Percentiles rank a stretch among this genome's conserved stretches.
These are phyloP conservation scores for Digitaria exilis DNA, from an alignment of 202 grass and related monocot species.

Conservation along the genomic window DNA sequence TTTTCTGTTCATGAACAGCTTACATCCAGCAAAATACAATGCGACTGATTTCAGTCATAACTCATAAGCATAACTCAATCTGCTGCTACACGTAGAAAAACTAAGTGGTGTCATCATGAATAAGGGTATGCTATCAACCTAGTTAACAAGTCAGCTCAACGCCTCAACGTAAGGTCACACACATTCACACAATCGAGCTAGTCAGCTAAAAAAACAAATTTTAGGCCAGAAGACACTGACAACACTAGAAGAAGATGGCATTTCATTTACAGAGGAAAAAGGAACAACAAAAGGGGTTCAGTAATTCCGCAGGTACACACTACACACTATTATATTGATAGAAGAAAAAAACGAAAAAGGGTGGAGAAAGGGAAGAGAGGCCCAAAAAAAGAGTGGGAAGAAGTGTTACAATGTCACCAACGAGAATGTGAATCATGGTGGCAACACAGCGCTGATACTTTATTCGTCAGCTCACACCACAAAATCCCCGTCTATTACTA, in stretches of 20 bases:
- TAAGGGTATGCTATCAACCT: not conserved
- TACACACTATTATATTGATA: not conserved
- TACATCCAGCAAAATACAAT: not conserved
- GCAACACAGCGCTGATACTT: not conserved
- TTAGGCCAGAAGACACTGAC: not conserved
- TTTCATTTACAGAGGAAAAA: slow-evolving; percentile 39
- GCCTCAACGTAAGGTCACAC: slow-evolving; percentile 11
- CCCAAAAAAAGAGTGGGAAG: not conserved
- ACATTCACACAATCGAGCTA: not conserved
- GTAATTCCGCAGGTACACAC: slow-evolving; percentile 20
- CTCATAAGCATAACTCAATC: not conserved
- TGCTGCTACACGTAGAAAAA: not conserved
- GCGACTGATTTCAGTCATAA: not conserved
- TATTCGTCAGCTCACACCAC: not conserved
- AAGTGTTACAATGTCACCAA: not conserved
- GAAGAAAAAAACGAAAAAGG: not conserved
- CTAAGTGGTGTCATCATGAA: not conserved
- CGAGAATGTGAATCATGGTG: not conserved
- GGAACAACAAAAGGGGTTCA: not conserved
- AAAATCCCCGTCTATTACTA: not conserved
- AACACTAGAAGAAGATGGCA: not conserved
- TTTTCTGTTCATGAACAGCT: not conserved
- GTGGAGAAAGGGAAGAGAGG: too few relatives aligned
- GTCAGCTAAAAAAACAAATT: not conserved
- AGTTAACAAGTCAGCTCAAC: not conserved